These are phyloP conservation scores for Fusarium secorum DNA, from an alignment of 2,329 filamentous ascomycete species.

Conservation along the genomic window DNA sequence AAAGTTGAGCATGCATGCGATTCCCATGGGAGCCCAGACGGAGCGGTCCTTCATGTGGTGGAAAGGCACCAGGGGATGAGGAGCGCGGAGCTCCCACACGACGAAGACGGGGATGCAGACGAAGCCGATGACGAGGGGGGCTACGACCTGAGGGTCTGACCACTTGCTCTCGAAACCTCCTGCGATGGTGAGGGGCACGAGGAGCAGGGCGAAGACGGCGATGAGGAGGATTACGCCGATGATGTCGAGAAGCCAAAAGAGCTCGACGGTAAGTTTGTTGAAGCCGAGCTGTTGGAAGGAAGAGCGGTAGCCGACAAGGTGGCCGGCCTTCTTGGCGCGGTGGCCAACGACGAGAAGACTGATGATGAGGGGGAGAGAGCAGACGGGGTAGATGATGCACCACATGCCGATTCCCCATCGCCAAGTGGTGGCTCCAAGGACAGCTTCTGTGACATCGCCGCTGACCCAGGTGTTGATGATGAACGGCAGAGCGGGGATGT, in stretches of 20 bases:
- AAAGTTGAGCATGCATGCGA: constrained; percentile 64
- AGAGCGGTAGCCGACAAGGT: constrained; percentile 50
- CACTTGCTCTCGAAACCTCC: constrained; percentile 52
- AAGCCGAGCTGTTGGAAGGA: constrained; percentile 46
- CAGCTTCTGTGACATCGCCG: constrained; percentile 61
- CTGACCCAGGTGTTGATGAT: constrained; percentile 72
- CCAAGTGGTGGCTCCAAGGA: constrained; percentile 61
- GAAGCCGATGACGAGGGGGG: constrained; percentile 55
- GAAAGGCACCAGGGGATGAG: constrained; percentile 68
- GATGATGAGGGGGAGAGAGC: constrained; percentile 63
- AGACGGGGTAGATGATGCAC: constrained; percentile 68
- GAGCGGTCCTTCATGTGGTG: constrained; percentile 66
- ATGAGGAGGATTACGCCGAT: constrained; percentile 56
- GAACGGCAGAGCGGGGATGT: constrained; percentile 67
- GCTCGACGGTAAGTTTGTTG: constrained; percentile 47
- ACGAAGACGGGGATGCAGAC: constrained; percentile 60
- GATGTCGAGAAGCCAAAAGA: constrained; percentile 58
- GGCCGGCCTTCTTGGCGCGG: constrained; percentile 61
- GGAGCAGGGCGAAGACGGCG: constrained; percentile 56
- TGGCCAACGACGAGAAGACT: constrained; percentile 59
- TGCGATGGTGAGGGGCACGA: constrained; percentile 56
- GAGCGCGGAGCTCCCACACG: constrained; percentile 56
- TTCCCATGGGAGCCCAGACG: constrained; percentile 70
- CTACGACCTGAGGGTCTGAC: constrained; percentile 51
- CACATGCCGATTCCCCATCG: constrained; percentile 72